These are phyloP conservation scores for Tolypocladium ovalisporum DNA, from an alignment of 2,329 filamentous ascomycete species.

Conservation along the genomic window DNA sequence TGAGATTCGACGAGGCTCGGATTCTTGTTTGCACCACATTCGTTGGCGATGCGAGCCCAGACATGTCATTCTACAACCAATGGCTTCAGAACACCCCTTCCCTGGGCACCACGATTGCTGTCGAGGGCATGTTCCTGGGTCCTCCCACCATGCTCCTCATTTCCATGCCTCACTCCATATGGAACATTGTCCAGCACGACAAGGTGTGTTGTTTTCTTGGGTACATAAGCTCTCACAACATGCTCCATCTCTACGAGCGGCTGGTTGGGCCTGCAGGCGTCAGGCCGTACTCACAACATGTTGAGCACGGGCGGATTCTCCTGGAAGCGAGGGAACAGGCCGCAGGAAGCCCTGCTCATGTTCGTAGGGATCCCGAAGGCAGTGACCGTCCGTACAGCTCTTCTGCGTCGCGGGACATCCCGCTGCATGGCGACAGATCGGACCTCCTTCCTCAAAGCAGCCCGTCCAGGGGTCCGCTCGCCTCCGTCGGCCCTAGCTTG, in stretches of 20 bases:
- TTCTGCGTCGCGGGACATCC: conserved; percentile 12
- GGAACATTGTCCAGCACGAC: conserved; percentile 54
- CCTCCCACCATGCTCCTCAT: conserved; percentile 56
- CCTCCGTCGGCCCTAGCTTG: conserved; percentile 7
- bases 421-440: conserved; percentile 10
- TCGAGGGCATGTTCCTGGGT: conserved; percentile 58
- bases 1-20: conserved; percentile 51
- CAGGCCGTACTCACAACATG: conserved; percentile 37
- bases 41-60: conserved; percentile 52
- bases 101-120: conserved; percentile 45
- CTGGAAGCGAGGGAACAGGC: conserved; percentile 40
- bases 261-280: conserved; percentile 37
- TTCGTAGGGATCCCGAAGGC: conserved; percentile 15
- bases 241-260: conserved; percentile 52
- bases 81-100: conserved; percentile 52
- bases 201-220: conserved; percentile 57
- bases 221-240: conserved; percentile 56
- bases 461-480: conserved; percentile 12
- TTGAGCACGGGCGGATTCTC: conserved; percentile 46
- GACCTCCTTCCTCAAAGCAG: conserved; percentile 16
- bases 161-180: conserved; percentile 53
- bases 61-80: conserved; percentile 55
- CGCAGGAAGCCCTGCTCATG: conserved; percentile 20
- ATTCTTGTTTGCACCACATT: conserved; percentile 59
- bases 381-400: conserved; percentile 13